phyloP scores from a whole-genome alignment of 2,329 filamentous ascomycete genomes.

The Trichophyton simii region DNA sequence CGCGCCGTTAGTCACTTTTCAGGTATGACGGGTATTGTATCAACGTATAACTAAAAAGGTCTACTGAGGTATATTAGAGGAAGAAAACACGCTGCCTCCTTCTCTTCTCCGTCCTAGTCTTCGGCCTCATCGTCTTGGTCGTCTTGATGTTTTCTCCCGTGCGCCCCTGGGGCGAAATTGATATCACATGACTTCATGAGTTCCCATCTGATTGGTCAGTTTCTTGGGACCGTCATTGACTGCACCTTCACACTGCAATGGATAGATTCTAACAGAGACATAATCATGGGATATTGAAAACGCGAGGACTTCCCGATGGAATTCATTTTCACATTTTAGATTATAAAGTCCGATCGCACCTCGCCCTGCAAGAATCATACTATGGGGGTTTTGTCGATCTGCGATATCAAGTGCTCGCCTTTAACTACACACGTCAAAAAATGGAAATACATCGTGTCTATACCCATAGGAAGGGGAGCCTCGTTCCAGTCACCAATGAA shows the following conservation, averaged over 20 bases:
- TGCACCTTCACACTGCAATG: neutral
- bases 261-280: conserved; percentile 15
- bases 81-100: neutral
- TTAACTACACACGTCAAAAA: conserved; percentile 19
- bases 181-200: neutral
- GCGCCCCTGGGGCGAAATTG: neutral
- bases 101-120: neutral
- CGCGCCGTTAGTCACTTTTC: neutral
- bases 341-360: conserved; percentile 31
- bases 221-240: too few relatives aligned
- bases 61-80: too few relatives aligned
- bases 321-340: conserved; percentile 9
- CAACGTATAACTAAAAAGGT: neutral
- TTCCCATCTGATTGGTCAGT: too few relatives aligned
- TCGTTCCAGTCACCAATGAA: conserved; percentile 14
- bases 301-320: conserved; percentile 15
- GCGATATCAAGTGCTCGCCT: conserved; percentile 13
- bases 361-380: conserved; percentile 25
- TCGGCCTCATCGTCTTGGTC: neutral
- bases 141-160: neutral
- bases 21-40: neutral
- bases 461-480: conserved; percentile 5
- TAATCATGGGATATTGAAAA: conserved; percentile 18
- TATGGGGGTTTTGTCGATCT: conserved; percentile 22
- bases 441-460: conserved; percentile 17